phyloP scores from a whole-genome alignment of 1,139 yeast species.

The Pichia sp. region DNA sequence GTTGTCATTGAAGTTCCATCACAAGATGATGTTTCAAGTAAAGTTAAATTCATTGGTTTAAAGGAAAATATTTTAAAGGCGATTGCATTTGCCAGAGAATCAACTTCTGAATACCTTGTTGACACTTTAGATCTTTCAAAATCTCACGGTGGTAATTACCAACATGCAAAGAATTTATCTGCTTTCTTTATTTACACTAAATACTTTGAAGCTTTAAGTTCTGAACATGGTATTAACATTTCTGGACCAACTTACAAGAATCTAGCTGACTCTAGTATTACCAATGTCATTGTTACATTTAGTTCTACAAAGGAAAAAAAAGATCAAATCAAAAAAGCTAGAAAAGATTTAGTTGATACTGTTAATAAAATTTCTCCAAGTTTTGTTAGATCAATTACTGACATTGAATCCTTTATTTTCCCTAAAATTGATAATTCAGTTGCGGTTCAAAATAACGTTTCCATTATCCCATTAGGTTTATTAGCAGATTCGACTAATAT shows the following conservation, averaged over 20 bases:
- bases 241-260: conserved; percentile 46
- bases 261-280: conserved; percentile 31
- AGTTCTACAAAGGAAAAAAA: conserved; percentile 33
- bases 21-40: conserved; percentile 33
- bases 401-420: conserved; percentile 65
- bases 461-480: conserved; percentile 48
- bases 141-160: conserved; percentile 76
- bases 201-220: conserved; percentile 41
- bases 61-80: conserved; percentile 52
- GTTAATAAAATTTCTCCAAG: conserved; percentile 74
- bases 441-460: conserved; percentile 45
- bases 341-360: conserved; percentile 60
- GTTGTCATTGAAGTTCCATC: conserved; percentile 62
- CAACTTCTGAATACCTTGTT: conserved; percentile 49
- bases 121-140: conserved; percentile 74
- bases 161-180: conserved; percentile 71
- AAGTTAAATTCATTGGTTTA: conserved; percentile 58
- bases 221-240: conserved; percentile 45
- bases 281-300: conserved; percentile 33
- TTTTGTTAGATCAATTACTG: conserved; percentile 51
- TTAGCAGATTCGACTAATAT: conserved; percentile 37
- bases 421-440: conserved; percentile 43
- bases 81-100: conserved; percentile 46
- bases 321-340: conserved; percentile 41
- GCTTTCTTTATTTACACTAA: conserved; percentile 54